Base-by-base conservation (phyloP, 139 green algal genomes). In the Chlorella sp. region DNA sequence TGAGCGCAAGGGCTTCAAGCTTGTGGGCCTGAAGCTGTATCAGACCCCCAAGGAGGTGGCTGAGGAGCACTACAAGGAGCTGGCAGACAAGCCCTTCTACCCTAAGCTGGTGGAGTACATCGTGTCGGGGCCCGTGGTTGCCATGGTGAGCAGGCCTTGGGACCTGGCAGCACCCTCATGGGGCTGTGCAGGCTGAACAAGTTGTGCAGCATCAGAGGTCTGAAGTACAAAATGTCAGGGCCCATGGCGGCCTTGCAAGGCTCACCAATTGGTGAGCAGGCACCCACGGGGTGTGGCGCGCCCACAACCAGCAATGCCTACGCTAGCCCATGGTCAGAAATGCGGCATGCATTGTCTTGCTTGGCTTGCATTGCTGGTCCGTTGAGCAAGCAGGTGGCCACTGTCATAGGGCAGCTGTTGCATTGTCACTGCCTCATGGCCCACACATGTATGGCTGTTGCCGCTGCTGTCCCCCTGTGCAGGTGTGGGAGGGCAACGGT, bases 31-130 rank as follows among this genome's bases (percentile, higher is more conserved):
- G 22, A 97, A 97, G 85, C 74, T 97, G 65, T 94, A 91, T 80
- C 85, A 94, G 73, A 90, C 79, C 22, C 86, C 89, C 5, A 67
- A 86, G 62, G 74, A 87, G 31, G 73, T 93, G 35, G 90, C 90
- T 31, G 88, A 97, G 86, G 87, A 97, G 83, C 94, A 98, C 85
- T 98, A 98, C 85, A 89, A 91, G 76, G 95, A 99, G 70, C 87
- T 98, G 49, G 82, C 79, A 33, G 50, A 35, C 29, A 98, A 97
- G 85, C 94, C 94, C 10, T 99, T 99, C 78, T 99, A 97, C 85
- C 69, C 71, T 55, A 89, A 88, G 22, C 87, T 99, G 2, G 93
- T 99, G 1, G 87, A 96, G 26, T 99, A 99, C 90, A 99, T 99
- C 67, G 77, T 89, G 5, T 97, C 90, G 20, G 95, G 95, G 20